Evolutionary conservation across 1,284 basidiomycete species (phyloP).

Genomic region (Grifola frondosa): DNA sequence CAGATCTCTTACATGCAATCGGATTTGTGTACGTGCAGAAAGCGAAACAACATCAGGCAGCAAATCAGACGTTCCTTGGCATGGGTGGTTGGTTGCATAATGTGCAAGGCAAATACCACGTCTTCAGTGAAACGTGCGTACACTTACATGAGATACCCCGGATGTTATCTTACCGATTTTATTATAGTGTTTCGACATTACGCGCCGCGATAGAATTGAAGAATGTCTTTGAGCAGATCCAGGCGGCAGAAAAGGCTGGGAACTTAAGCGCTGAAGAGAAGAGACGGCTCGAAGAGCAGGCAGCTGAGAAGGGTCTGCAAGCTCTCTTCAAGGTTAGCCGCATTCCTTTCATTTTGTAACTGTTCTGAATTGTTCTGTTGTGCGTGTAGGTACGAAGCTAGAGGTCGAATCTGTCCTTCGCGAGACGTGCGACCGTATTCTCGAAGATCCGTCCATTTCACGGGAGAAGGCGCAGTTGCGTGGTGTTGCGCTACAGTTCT

Average conservation of each 20-base stretch:
- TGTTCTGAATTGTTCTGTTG: not conserved
- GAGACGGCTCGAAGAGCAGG: constrained; percentile 91
- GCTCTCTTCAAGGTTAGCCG: constrained; percentile 81
- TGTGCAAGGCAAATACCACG: constrained; percentile 91
- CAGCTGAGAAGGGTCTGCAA: constrained; percentile 93
- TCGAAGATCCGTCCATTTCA: constrained; percentile 56
- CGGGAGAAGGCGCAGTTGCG: constrained; percentile 70
- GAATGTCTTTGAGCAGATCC: constrained; percentile 92
- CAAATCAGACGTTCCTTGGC: constrained; percentile 76
- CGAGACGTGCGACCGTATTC: constrained; percentile 88
- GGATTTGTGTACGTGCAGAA: constrained; percentile 90
- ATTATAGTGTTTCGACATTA: constrained; percentile 79
- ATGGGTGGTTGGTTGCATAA: constrained; percentile 93
- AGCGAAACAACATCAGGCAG: constrained; percentile 78
- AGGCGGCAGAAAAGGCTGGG: constrained; percentile 88
- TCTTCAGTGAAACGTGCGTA: constrained; percentile 88
- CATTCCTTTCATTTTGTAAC: not conserved
- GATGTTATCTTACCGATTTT: constrained; percentile 3
- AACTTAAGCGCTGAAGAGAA: constrained; percentile 84
- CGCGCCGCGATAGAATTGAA: constrained; percentile 92
- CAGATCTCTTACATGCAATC: constrained; percentile 88
- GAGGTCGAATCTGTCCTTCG: constrained; percentile 94
- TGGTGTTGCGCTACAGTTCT: constrained; percentile 84
- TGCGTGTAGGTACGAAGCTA: constrained; percentile 79
- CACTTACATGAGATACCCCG: not conserved